Evolutionary conservation across 2,329 filamentous ascomycete species (phyloP).

Genomic region (Ploettnerulaceae sp.): DNA sequence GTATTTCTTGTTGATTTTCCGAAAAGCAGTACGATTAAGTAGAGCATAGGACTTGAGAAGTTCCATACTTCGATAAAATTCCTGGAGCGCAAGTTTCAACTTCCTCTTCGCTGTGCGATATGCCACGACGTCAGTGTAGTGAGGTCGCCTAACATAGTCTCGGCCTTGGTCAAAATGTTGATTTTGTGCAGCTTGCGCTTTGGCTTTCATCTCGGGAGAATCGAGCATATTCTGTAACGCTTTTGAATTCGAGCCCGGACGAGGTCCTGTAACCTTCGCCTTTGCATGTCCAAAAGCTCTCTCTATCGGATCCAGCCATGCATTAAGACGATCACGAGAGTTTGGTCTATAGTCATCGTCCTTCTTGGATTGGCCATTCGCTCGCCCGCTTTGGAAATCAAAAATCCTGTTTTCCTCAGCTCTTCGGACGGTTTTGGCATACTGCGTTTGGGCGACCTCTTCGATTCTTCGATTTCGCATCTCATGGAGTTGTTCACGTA

Average conservation of each 20-base stretch:
- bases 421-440: conserved; percentile 23
- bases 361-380: conserved; percentile 18
- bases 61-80: conserved; percentile 89
- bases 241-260: conserved; percentile 56
- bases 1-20: conserved; percentile 98
- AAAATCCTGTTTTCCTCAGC: conserved; percentile 18
- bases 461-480: conserved; percentile 81
- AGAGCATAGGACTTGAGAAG: conserved; percentile 87
- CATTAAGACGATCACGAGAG: conserved; percentile 27
- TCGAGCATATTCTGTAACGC: conserved; percentile 49
- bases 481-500: conserved; percentile 83
- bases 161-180: conserved; percentile 33
- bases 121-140: conserved; percentile 58
- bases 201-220: conserved; percentile 35
- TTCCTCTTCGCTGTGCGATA: conserved; percentile 88
- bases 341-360: conserved; percentile 15
- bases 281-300: conserved; percentile 33
- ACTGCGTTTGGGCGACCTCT: conserved; percentile 48
- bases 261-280: conserved; percentile 44
- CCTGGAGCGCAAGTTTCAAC: conserved; percentile 83
- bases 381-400: conserved; percentile 16
- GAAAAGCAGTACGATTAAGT: conserved; percentile 86
- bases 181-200: conserved; percentile 35
- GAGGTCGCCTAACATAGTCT: conserved; percentile 46
- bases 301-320: conserved; percentile 48